Base-by-base conservation (phyloP, 2,329 filamentous ascomycete genomes). In the Microdochium trichocladiopsis region DNA sequence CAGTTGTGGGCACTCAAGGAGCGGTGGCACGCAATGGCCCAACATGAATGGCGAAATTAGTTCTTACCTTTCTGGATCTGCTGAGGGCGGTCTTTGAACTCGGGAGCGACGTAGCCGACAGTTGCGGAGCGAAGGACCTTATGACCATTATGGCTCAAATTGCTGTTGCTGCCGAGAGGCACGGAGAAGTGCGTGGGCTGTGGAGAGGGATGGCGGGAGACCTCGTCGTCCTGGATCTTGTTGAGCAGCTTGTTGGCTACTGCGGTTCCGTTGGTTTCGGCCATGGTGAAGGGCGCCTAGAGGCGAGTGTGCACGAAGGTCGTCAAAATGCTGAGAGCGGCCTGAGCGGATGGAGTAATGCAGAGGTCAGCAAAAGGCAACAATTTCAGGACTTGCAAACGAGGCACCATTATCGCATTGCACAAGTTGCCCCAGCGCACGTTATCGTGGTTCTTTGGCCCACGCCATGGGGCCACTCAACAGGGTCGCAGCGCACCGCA, bases 21-120 rank as follows among this genome's bases (percentile, higher is more conserved):
- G n/a, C 28, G 28, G 28, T 9, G 14, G 14, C 14, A 14, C 8
- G 28, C 28, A 14, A 33, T 33, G 8, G 28, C 8, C 8, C 8
- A 14, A 8, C 28, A 9, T 8, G 14, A 33, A 9, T 33, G 45
- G 49, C 21, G 28, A 49, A 51, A 53, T 58, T 59, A 63, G 59
- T 45, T 50, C 82, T 69, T 69, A 88, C 85, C 85, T 66, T 84
- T 75, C 66, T 88, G 82, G 85, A 96, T 95, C 77, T 99, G 94
- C 67, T 90, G 84, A 58, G 84, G 79, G 75, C 95, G 96, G 67
- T 93, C 94, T 68, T 90, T 86, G 66, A 99, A 99, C 56, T 91
- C 90, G 48, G 93, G 91, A 23, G 94, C 92, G 58, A 95, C 86
- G 74, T 99, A 99, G 64, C 94, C 94, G 36, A 95, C 87, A 25